phyloP scores from a whole-genome alignment of 495 filamentous ascomycete genomes.

The Lasiosphaeria miniovina region DNA sequence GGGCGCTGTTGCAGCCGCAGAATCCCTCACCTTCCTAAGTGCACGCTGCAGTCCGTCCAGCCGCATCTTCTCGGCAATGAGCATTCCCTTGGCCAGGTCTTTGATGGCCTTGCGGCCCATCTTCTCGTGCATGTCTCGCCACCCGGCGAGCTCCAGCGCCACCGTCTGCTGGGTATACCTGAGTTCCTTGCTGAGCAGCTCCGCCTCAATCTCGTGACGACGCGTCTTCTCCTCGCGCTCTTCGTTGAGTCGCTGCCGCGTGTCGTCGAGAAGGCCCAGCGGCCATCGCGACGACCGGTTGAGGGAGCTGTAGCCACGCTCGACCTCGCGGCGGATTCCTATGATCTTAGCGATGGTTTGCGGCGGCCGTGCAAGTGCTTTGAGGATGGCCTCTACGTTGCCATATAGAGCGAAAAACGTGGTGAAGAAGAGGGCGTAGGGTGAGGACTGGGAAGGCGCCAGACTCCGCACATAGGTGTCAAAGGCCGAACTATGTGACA shows the following conservation, averaged over 20 bases:
- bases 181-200: constrained; percentile 69
- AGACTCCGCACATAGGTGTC: constrained; percentile 66
- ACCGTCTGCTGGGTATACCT: constrained; percentile 92
- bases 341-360: constrained; percentile 70
- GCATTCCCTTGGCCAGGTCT: constrained; percentile 71
- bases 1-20: no score
- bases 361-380: constrained; percentile 76
- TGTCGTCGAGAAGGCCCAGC: constrained; percentile 82
- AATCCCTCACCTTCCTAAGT: constrained; percentile 50
- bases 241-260: constrained; percentile 72
- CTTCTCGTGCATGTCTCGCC: constrained; percentile 82
- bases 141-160: constrained; percentile 85
- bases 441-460: constrained; percentile 67
- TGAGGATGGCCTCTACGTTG: constrained; percentile 75
- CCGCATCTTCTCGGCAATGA: constrained; percentile 74
- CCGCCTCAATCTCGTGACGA: constrained; percentile 60
- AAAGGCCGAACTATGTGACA: constrained; percentile 66
- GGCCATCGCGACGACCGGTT: constrained; percentile 74
- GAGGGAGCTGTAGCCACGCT: constrained; percentile 71
- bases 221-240: constrained; percentile 74
- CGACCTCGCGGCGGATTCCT: constrained; percentile 61
- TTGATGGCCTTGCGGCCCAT: constrained; percentile 71
- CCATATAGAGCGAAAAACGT: constrained; percentile 70
- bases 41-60: constrained; percentile 80
- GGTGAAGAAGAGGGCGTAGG: constrained; percentile 69